Conservation (phyloP, 1,139 yeast species). For the Hansenula anomala region DNA sequence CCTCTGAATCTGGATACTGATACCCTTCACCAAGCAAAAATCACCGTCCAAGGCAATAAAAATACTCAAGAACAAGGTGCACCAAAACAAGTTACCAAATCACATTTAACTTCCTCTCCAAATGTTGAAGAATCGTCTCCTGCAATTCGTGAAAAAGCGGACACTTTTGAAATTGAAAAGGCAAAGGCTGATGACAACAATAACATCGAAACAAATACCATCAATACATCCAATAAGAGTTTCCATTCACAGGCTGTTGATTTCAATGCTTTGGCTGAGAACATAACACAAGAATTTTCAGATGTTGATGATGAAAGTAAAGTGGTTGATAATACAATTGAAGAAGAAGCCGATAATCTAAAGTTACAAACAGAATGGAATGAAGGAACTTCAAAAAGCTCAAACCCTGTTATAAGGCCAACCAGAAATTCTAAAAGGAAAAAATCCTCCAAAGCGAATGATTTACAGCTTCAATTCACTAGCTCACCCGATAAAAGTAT, state of each 20-base stretch:
- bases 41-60: neutral
- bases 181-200: neutral
- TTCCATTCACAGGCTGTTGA: neutral
- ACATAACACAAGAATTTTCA: slow-evolving; percentile 21
- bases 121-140: slow-evolving; percentile 1
- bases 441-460: too few relatives aligned
- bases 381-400: neutral
- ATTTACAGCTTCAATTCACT: too few relatives aligned
- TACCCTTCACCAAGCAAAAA: too few relatives aligned
- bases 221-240: too few relatives aligned
- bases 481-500: slow-evolving; percentile 1
- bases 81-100: too few relatives aligned
- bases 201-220: neutral
- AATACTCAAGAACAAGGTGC: too few relatives aligned
- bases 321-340: slow-evolving; percentile 10
- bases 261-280: slow-evolving; percentile 4
- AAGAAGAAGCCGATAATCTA: slow-evolving; percentile 2
- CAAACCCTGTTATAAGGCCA: too few relatives aligned
- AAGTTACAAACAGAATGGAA: too few relatives aligned
- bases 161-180: too few relatives aligned
- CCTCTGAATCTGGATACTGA: neutral
- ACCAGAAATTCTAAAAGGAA: too few relatives aligned
- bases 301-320: slow-evolving; percentile 22
- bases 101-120: neutral
- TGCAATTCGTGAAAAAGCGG: neutral